phyloP scores from a whole-genome alignment of 352 stramenopile genomes.

The Phytophthora citrophthora region DNA sequence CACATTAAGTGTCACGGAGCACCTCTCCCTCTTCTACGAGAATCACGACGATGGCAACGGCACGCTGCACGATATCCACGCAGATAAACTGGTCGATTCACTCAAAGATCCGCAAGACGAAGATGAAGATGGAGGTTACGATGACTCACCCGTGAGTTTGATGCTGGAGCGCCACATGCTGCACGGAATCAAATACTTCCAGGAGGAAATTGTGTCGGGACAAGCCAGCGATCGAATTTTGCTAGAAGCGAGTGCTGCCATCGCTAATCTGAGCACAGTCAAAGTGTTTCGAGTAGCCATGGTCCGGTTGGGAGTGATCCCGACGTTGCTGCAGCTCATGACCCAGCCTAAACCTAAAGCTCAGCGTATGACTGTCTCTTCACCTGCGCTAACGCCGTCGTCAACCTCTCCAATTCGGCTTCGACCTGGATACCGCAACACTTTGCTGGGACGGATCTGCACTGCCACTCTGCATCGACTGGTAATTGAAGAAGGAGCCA shows the following conservation, averaged over 20 bases:
- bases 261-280: constrained; percentile 80
- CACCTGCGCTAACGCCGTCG: neutral
- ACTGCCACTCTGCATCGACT: constrained; percentile 73
- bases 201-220: constrained; percentile 53
- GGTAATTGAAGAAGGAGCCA: constrained; percentile 60
- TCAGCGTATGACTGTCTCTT: constrained; percentile 12
- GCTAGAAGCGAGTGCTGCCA: constrained; percentile 57
- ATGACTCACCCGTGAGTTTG: constrained; percentile 32
- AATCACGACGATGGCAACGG: constrained; percentile 16
- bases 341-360: constrained; percentile 8
- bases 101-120: constrained; percentile 16
- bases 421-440: constrained; percentile 8
- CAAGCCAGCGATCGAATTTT: constrained; percentile 51
- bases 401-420: constrained; percentile 3
- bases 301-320: constrained; percentile 59
- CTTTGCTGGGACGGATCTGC: constrained; percentile 53
- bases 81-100: constrained; percentile 8
- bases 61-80: constrained; percentile 11
- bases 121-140: constrained; percentile 7
- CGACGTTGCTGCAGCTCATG: constrained; percentile 57
- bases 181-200: constrained; percentile 64
- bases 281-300: constrained; percentile 62
- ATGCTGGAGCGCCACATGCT: constrained; percentile 64
- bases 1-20: constrained; percentile 66
- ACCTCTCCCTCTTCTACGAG: constrained; percentile 53